Evolutionary conservation across 805 yeast genomes (phyloP).

Genomic region (Yarrowia phangngaensis): DNA sequence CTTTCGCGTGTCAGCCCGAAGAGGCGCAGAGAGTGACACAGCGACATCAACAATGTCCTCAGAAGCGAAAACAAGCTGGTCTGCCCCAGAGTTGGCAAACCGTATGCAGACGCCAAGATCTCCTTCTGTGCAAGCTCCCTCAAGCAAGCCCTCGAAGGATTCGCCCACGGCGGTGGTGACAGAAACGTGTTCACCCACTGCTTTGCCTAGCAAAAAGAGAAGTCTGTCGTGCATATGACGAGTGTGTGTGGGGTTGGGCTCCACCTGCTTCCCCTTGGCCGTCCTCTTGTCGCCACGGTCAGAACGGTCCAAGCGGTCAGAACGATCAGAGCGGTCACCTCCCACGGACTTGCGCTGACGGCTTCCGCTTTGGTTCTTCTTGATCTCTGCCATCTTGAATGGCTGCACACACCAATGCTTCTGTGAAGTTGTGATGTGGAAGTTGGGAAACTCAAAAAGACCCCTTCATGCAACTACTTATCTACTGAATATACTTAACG

Average conservation of each 20-base stretch:
- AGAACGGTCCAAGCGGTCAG: conserved; percentile 22
- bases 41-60: conserved; percentile 38
- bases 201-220: conserved; percentile 51
- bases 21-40: conserved; percentile 12
- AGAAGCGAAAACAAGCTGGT: conserved; percentile 46
- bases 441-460: conserved; percentile 24
- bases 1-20: conserved; percentile 17
- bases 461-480: no score
- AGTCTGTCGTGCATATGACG: conserved; percentile 53
- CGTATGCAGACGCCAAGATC: conserved; percentile 57
- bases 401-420: conserved; percentile 27
- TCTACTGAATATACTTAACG: no score
- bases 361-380: conserved; percentile 27
- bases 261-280: conserved; percentile 23
- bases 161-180: conserved; percentile 64
- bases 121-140: conserved; percentile 44
- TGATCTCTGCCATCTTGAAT: conserved; percentile 25
- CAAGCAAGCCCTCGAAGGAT: conserved; percentile 55
- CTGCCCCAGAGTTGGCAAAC: conserved; percentile 47
- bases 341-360: conserved; percentile 27
- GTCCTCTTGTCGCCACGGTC: conserved; percentile 25
- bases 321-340: conserved; percentile 26
- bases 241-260: conserved; percentile 29
- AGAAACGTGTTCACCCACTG: conserved; percentile 56
- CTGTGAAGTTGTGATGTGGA: conserved; percentile 26